A percentile compares a stretch with the other conserved stretches of the same genome.
These are phyloP conservation scores for Solanum medicagineum DNA, from an alignment of 257 asterid species.

Conservation along the genomic window DNA sequence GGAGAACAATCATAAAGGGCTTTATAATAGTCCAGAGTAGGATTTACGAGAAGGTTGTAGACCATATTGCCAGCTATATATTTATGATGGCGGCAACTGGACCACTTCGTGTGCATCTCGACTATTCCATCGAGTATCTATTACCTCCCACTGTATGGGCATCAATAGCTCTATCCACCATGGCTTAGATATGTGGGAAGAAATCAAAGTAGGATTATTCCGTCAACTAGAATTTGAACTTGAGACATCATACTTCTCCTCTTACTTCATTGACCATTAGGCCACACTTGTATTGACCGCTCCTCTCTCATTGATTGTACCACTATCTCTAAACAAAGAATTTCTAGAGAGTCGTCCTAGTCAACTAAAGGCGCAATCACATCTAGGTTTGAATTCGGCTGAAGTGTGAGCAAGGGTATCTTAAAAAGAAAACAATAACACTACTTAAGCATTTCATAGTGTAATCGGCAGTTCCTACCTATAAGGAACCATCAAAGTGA, in stretches of 20 bases:
- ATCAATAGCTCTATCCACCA: not conserved
- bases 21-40: not conserved
- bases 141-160: not conserved
- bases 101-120: not conserved
- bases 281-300: not conserved
- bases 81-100: not conserved
- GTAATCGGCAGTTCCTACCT: not conserved
- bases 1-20: not conserved
- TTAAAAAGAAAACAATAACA: not conserved
- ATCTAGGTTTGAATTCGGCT: not conserved
- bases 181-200: not conserved
- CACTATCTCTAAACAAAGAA: not conserved
- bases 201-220: not conserved
- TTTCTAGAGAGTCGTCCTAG: not conserved
- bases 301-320: not conserved
- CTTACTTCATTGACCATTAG: not conserved
- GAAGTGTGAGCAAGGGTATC: not conserved
- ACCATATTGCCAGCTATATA: not conserved
- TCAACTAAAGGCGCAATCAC: not conserved
- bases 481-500: not conserved
- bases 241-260: not conserved
- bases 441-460: not conserved
- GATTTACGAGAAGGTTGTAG: not conserved
- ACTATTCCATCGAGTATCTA: not conserved
- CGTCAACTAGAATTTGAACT: not conserved